phyloP scores from a whole-genome alignment of 129 eudicot genomes.

The Daucus carota region DNA sequence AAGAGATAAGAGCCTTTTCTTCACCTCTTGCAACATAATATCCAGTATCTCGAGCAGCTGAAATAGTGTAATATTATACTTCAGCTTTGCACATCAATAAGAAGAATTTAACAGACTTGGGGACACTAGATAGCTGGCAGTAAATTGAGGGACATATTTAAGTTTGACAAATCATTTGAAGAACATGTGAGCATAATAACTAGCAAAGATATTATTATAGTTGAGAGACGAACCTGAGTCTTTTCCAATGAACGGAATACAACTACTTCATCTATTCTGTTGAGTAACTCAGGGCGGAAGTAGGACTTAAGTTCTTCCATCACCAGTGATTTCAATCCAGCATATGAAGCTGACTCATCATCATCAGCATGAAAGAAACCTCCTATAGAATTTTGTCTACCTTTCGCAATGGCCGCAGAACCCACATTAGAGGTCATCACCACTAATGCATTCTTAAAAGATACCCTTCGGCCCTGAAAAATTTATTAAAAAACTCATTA shows the following conservation, averaged over 20 bases:
- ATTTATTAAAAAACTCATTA: not conserved
- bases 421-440: constrained; percentile 94
- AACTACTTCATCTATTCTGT: constrained; percentile 82
- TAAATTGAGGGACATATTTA: not conserved
- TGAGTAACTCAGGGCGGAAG: constrained; percentile 80
- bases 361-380: constrained; percentile 40
- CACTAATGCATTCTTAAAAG: constrained; percentile 74
- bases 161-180: not conserved
- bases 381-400: constrained; percentile 51
- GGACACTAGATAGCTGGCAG: not conserved
- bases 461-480: constrained; percentile 73
- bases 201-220: not conserved
- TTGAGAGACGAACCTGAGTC: constrained; percentile 57
- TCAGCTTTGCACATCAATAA: not conserved
- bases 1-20: constrained; percentile 46
- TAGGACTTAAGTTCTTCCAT: constrained; percentile 74
- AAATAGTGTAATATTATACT: not conserved
- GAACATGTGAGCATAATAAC: not conserved
- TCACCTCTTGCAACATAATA: constrained; percentile 72
- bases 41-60: constrained; percentile 80
- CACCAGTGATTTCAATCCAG: constrained; percentile 62
- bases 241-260: constrained; percentile 80
- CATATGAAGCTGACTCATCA: constrained; percentile 59
- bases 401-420: constrained; percentile 73
- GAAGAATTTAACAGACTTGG: not conserved